Evolutionary conservation across 345 rosid genomes (phyloP), one percentile per base, ranked within the genome.

Genomic region (Arabis hirsuta): DNA sequence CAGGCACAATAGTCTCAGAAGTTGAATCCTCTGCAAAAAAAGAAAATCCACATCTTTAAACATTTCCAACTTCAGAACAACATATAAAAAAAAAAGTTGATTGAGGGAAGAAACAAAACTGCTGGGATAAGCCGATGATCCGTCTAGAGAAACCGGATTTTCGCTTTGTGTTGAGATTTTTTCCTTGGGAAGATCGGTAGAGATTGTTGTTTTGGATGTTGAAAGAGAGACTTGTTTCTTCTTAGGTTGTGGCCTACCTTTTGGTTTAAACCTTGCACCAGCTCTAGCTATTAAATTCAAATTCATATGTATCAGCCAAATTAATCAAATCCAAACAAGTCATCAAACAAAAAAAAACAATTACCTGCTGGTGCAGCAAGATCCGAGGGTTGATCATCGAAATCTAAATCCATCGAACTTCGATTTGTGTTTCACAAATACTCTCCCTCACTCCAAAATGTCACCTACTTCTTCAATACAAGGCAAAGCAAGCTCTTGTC

Each of bases 251-350:
- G 74, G 78, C 63, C 67, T 78, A 58, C 55, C 81, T 63, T 51
- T 78, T 4, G 81, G 81, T 50, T 67, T 73, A 62, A 73, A 78
- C 74, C 56, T 78, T 19, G 74, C 74, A 68, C 78, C 78, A 67
- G 74, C 74, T 8, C 65, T 72, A 29, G 68, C 81, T 78, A 57
- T 47, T 47, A 22, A 27, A 26, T 9, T 39, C 53, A 55, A 63
- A 9, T 14, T 16, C 63, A 67, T 3, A 64, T 8, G 42, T 36
- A 27, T 56, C 7, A 73, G 71, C 53, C 66, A 43, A 47, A 65
- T 34, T 7, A 73, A 5, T 12, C 58, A 53, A 53, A 43, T 27
- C 36, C 29, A 46, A 32, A 62, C 19, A 7, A 45, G 7, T 26
- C 20, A 65, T 8, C 19, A 58, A 73, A 57, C 19, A 14, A 65